Conservation (phyloP, 2,329 filamentous ascomycete species). For the Aspergillus jensenii region DNA sequence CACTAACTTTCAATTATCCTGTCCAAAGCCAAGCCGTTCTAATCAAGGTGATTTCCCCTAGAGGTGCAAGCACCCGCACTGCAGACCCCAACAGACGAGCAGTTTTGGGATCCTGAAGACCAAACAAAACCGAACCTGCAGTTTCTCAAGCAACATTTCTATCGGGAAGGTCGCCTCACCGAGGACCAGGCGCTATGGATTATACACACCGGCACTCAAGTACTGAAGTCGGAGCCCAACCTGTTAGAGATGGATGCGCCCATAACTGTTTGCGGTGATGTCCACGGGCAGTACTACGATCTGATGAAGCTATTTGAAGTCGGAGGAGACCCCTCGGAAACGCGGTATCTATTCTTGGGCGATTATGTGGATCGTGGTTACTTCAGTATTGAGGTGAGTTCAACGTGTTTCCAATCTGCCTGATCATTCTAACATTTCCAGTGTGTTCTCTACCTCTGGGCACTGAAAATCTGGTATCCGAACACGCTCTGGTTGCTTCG, state of each 20-base stretch:
- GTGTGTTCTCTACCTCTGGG: constrained; percentile 97
- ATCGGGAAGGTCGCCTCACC: constrained; percentile 92
- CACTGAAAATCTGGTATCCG: constrained; percentile 97
- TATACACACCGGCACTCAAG: constrained; percentile 79
- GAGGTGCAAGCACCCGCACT: constrained; percentile 98
- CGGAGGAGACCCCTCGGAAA: constrained; percentile 93
- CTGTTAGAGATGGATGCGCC: constrained; percentile 98
- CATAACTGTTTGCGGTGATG: constrained; percentile 97
- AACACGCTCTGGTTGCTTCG: constrained; percentile 95
- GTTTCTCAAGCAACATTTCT: constrained; percentile 98
- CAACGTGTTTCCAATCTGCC: not conserved
- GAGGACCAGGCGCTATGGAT: constrained; percentile 98
- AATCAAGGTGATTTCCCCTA: constrained; percentile 41
- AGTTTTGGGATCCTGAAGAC: constrained; percentile 88
- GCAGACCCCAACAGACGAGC: constrained; percentile 85
- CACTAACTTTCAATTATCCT: not conserved
- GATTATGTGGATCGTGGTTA: constrained; percentile 98
- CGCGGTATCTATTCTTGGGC: constrained; percentile 92
- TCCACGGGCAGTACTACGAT: constrained; percentile 98
- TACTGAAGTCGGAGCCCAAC: constrained; percentile 88
- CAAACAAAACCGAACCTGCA: constrained; percentile 85
- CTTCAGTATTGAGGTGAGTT: constrained; percentile 84
- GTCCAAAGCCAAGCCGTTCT: not conserved
- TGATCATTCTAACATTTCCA: constrained; percentile 29
- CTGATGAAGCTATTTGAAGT: constrained; percentile 99